Percentiles rank a stretch among this genome's conserved stretches.
Evolutionary conservation across 257 asterid genomes (phyloP).

Genomic region (Gynochthodes officinalis): DNA sequence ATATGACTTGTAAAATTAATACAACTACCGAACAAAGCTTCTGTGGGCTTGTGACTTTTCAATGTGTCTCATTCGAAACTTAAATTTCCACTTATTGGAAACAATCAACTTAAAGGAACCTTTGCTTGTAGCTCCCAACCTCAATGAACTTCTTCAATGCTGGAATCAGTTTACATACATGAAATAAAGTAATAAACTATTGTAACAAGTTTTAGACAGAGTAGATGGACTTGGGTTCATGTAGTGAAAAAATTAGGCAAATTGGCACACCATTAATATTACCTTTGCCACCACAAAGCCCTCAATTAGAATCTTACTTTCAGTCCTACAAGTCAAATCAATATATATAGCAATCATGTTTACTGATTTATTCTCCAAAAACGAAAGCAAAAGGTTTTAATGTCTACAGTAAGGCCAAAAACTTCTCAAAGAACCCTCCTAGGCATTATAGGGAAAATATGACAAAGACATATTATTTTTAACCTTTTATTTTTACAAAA

Average conservation of each 20-base stretch:
- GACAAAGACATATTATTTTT: neutral
- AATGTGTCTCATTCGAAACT: no score
- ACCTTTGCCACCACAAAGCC: neutral
- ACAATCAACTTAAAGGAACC: no score
- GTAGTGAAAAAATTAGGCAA: no score
- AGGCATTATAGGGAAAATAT: neutral
- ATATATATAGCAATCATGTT: neutral
- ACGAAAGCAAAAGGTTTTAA: neutral
- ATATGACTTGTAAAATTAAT: no score
- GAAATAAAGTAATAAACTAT: no score
- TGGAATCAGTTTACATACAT: no score
- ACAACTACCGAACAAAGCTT: no score
- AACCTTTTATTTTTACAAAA: neutral
- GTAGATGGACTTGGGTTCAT: no score
- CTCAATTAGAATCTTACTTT: neutral
- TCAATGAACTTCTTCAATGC: no score
- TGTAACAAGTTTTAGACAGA: no score
- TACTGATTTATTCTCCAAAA: neutral
- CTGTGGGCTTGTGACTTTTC: no score
- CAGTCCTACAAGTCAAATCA: neutral
- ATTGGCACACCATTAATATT: neutral
- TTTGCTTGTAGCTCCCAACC: neutral
- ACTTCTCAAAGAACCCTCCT: neutral
- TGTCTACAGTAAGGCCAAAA: neutral
- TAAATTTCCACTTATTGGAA: no score